These are phyloP conservation scores for Scleroderma citrinum DNA, from an alignment of 768 basidiomycete species.

Conservation along the genomic window DNA sequence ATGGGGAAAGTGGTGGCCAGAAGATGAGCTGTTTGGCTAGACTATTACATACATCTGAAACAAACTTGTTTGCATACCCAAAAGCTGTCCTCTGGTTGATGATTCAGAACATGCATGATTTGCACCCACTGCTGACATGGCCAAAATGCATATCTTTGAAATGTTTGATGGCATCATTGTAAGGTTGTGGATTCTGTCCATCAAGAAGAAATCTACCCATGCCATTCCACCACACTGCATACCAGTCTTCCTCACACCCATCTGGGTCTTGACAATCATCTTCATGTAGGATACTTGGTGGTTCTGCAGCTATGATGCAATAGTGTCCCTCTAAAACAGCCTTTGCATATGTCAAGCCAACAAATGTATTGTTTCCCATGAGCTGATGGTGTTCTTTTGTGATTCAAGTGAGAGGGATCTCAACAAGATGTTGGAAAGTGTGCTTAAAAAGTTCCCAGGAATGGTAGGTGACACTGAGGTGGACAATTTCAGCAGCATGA, in stretches of 20 bases:
- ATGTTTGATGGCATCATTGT: constrained; percentile 6
- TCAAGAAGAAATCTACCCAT: constrained; percentile 18
- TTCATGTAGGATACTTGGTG: background rate
- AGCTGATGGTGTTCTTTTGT: background rate
- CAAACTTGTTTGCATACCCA: background rate
- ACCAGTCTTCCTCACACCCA: constrained; percentile 16
- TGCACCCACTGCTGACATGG: constrained; percentile 7
- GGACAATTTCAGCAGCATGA: background rate
- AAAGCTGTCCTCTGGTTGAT: background rate
- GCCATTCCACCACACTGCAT: constrained; percentile 15
- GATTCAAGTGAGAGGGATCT: background rate
- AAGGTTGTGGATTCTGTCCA: constrained; percentile 12
- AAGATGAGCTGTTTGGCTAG: constrained; percentile 13
- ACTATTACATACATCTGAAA: background rate
- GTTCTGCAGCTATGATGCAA: constrained; percentile 7
- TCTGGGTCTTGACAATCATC: constrained; percentile 2
- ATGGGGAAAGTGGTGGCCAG: constrained; percentile 42
- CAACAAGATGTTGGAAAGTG: background rate
- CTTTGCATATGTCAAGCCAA: background rate
- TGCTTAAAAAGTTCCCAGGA: background rate
- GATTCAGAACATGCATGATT: constrained; percentile 1
- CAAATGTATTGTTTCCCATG: background rate
- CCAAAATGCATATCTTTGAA: constrained; percentile 14
- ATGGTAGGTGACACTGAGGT: constrained; percentile 1
- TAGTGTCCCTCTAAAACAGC: constrained; percentile 1